Conservation (phyloP, 352 stramenopile genomes). For the Pythium pyrilobum region DNA sequence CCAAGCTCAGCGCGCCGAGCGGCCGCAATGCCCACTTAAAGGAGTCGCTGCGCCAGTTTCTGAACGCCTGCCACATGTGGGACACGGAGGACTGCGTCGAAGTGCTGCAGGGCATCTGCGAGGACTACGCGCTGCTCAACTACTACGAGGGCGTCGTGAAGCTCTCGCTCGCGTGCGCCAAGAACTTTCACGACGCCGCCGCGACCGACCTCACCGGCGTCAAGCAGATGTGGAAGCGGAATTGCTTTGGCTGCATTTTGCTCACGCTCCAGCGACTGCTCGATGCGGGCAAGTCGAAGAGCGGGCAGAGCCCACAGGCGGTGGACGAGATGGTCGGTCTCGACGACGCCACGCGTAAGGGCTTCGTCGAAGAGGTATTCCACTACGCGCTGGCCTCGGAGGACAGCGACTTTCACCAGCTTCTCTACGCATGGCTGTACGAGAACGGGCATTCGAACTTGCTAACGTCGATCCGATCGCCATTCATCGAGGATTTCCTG, state of each 20-base stretch:
- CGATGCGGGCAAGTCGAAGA: slow-evolving; percentile 22
- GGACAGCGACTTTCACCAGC: slow-evolving; percentile 64
- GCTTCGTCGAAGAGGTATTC: slow-evolving; percentile 70
- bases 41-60: slow-evolving; percentile 73
- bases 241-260: slow-evolving; percentile 73
- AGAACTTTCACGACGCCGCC: slow-evolving; percentile 71
- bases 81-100: slow-evolving; percentile 72
- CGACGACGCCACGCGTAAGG: slow-evolving; percentile 59
- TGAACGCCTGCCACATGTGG: slow-evolving; percentile 84
- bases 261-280: slow-evolving; percentile 59
- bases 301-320: slow-evolving; percentile 45
- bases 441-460: slow-evolving; percentile 56
- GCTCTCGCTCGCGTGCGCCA: slow-evolving; percentile 68
- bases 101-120: slow-evolving; percentile 73
- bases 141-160: slow-evolving; percentile 87
- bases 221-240: slow-evolving; percentile 65
- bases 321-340: slow-evolving; percentile 74
- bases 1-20: slow-evolving; percentile 65
- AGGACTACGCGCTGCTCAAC: slow-evolving; percentile 71
- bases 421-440: slow-evolving; percentile 83
- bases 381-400: slow-evolving; percentile 68
- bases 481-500: slow-evolving; percentile 79
- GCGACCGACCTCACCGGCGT: slow-evolving; percentile 57
- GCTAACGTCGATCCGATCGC: slow-evolving; percentile 58
- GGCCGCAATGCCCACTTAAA: slow-evolving; percentile 57